Base-by-base conservation (phyloP, 1,139 yeast genomes). In the Yamadazyma triangularis region DNA sequence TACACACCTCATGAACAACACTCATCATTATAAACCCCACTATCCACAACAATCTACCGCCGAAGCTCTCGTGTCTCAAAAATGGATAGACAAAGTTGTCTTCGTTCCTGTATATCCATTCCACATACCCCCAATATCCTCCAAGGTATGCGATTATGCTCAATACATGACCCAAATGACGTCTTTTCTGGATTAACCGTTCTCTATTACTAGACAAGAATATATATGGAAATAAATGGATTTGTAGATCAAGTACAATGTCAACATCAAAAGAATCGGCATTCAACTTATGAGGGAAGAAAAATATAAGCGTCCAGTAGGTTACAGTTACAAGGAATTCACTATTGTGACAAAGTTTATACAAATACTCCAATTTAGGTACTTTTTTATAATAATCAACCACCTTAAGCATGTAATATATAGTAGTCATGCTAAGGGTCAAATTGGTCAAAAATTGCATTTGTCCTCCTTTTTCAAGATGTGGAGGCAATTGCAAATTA, bases 191-290 rank as follows among this genome's bases (percentile, higher is more conserved):
- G n/a, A n/a, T n/a, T n/a, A n/a, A n/a, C n/a, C n/a, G n/a, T n/a
- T n/a, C n/a, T n/a, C n/a, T n/a, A n/a, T n/a, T n/a, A n/a, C n/a
- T n/a, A n/a, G n/a, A n/a, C n/a, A 44, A 31, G 9, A 35, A 31
- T n/a, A 40, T 2, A 15, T 48, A 53, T 2, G 60, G 60, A 15
- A 51, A 35, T 16, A 53, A 34, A 33, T 55, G 60, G 15, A 51
- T 49, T 29, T 48, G 39, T 20, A 53, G 33, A 27, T 55, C 60
- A 23, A 53, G 33, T 15, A 26, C 9, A 24, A 38, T 30, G 2
- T 39, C 30, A 5, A 51, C 50, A 3, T 43, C 40, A 24, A 51
- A 47, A 7, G 48, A 25, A 23, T 47, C 55, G 5, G 34, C 25
- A 30, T 53, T 53, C 30, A 55, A 41, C 27, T 35, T 26, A 2